Evolutionary conservation across 495 filamentous ascomycete species (phyloP).

Genomic region (Evansstolkia leycettana): DNA sequence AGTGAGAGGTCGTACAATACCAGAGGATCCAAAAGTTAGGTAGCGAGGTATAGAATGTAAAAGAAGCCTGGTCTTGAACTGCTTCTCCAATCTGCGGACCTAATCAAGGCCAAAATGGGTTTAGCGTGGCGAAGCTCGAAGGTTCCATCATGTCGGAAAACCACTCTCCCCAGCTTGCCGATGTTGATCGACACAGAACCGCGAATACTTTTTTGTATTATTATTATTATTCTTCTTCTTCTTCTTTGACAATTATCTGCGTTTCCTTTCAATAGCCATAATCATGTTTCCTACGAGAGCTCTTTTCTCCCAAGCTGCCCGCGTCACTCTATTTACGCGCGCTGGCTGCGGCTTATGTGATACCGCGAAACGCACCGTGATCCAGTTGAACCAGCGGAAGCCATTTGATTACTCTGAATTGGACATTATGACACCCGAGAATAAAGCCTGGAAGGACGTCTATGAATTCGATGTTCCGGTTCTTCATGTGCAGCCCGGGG

Average conservation of each 20-base stretch:
- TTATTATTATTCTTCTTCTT: slow-evolving; percentile 1
- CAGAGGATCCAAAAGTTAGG: neutral
- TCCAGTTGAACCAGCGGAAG: slow-evolving; percentile 51
- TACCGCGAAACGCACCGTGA: slow-evolving; percentile 60
- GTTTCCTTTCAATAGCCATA: too few relatives aligned
- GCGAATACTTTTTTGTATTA: too few relatives aligned
- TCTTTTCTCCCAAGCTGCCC: slow-evolving; percentile 43
- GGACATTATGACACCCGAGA: slow-evolving; percentile 57
- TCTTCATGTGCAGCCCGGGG: slow-evolving; percentile 43
- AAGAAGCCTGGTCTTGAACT: slow-evolving; percentile 1
- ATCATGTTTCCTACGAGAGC: slow-evolving; percentile 25
- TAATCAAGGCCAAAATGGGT: slow-evolving; percentile 13
- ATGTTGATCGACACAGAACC: too few relatives aligned
- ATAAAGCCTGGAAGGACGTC: slow-evolving; percentile 59
- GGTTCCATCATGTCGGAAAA: slow-evolving; percentile 25
- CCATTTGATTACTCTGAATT: slow-evolving; percentile 69
- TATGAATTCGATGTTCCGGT: slow-evolving; percentile 92
- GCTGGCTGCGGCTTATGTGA: slow-evolving; percentile 68
- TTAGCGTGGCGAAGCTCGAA: slow-evolving; percentile 36
- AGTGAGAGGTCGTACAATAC: too few relatives aligned
- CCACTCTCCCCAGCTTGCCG: too few relatives aligned
- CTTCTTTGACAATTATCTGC: too few relatives aligned
- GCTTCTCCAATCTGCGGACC: neutral
- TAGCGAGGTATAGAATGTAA: slow-evolving; percentile 1
- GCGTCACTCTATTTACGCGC: slow-evolving; percentile 76